A percentile compares a stretch with the other conserved stretches of the same genome.
phyloP scores from a whole-genome alignment of 2,329 filamentous ascomycete genomes.

The Thermoascus crustaceus region DNA sequence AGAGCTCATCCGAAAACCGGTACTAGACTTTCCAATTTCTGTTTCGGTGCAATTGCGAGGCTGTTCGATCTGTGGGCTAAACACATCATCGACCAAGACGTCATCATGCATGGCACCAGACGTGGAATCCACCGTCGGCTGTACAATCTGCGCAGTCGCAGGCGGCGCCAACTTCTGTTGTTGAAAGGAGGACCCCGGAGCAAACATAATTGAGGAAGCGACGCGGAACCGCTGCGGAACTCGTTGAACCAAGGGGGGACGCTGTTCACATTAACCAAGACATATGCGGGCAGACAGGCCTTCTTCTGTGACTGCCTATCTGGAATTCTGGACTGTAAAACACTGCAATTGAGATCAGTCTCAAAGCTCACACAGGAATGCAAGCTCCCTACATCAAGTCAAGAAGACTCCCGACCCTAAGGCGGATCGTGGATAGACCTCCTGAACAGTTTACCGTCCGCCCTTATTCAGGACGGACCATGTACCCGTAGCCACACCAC shows the following conservation, averaged over 20 bases:
- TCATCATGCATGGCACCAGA: conserved; percentile 21
- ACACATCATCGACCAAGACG: conserved; percentile 32
- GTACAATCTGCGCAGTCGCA: conserved; percentile 7
- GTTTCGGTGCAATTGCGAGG: conserved; percentile 17
- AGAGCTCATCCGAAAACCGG: conserved; percentile 19
- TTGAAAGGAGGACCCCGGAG: conserved; percentile 1
- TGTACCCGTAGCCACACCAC: conserved; percentile 40
- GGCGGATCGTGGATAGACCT: background rate
- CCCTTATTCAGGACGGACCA: conserved; percentile 45
- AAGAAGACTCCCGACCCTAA: background rate
- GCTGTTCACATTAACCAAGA: too few relatives aligned
- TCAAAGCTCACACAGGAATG: too few relatives aligned
- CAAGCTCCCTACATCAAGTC: background rate
- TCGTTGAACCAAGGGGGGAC: too few relatives aligned
- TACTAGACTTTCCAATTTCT: conserved; percentile 14
- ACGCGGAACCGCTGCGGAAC: too few relatives aligned
- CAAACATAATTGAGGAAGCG: too few relatives aligned
- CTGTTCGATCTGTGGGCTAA: conserved; percentile 29
- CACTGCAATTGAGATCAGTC: too few relatives aligned
- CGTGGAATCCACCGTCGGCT: conserved; percentile 12
- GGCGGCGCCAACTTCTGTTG: conserved; percentile 6
- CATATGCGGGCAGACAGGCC: too few relatives aligned
- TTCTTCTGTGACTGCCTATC: too few relatives aligned
- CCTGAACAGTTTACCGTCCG: conserved; percentile 40
- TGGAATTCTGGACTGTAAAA: too few relatives aligned